phyloP scores from a whole-genome alignment of 2,329 filamentous ascomycete genomes.

The Epichloe glyceriae region DNA sequence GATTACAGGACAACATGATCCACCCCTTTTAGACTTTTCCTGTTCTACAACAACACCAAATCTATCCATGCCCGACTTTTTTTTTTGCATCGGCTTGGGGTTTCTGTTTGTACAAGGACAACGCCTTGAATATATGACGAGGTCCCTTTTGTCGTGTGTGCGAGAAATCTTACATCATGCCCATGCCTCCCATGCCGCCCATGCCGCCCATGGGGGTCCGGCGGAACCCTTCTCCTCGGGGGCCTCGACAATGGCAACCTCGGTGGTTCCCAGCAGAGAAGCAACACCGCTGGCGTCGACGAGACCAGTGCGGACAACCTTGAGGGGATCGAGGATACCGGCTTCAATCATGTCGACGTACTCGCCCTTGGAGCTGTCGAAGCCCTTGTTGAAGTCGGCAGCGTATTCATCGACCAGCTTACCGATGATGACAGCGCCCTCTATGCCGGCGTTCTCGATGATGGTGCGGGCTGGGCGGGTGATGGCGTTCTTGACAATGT shows the following conservation, averaged over 20 bases:
- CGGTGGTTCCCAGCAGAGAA: constrained; percentile 91
- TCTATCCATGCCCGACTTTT: constrained; percentile 28
- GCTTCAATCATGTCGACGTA: constrained; percentile 97
- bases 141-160: constrained; percentile 7
- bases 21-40: constrained; percentile 10
- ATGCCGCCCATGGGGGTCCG: constrained; percentile 50
- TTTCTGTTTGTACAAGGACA: constrained; percentile 19
- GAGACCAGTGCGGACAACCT: constrained; percentile 95
- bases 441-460: constrained; percentile 92
- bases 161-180: constrained; percentile 42
- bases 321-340: constrained; percentile 97
- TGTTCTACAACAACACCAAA: constrained; percentile 32
- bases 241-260: constrained; percentile 95
- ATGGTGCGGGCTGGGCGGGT: constrained; percentile 89
- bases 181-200: constrained; percentile 56
- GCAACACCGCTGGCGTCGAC: constrained; percentile 92
- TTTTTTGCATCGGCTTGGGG: constrained; percentile 5
- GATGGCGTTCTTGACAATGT: constrained; percentile 96
- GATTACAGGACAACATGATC: constrained; percentile 20
- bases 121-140: constrained; percentile 5
- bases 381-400: constrained; percentile 93
- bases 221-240: constrained; percentile 75
- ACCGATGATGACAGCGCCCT: constrained; percentile 92
- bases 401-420: constrained; percentile 94
- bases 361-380: constrained; percentile 91